Conservation (phyloP, 2,329 filamentous ascomycete genomes). For the Cytospora piceicola region DNA sequence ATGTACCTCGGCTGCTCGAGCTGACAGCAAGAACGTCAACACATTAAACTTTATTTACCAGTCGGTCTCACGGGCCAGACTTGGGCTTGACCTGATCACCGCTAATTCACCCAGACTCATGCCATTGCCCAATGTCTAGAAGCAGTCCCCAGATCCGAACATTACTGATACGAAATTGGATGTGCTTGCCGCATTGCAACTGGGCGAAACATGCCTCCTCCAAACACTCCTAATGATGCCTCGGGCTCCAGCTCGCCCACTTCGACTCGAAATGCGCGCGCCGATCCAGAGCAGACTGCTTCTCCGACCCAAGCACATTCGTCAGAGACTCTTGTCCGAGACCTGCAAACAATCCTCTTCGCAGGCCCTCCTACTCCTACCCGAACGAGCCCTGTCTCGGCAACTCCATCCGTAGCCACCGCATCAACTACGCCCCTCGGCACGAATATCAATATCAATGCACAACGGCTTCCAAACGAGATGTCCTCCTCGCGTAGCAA, state of each 20-base stretch:
- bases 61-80: not conserved
- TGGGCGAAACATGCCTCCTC: slow-evolving; percentile 20
- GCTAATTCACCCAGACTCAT: not conserved
- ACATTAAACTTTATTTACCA: not conserved
- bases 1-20: not conserved
- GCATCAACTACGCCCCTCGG: not conserved
- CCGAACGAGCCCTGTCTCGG: slow-evolving; percentile 8
- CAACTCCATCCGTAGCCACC: slow-evolving; percentile 12
- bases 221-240: slow-evolving; percentile 21
- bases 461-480: not conserved
- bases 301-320: not conserved
- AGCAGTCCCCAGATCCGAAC: not conserved
- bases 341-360: slow-evolving; percentile 15
- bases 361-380: slow-evolving; percentile 7
- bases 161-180: slow-evolving; percentile 1
- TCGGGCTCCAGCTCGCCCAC: slow-evolving; percentile 22
- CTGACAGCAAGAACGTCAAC: not conserved
- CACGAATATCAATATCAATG: not conserved
- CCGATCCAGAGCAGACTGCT: not conserved
- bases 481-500: not conserved
- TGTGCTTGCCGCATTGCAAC: slow-evolving; percentile 7
- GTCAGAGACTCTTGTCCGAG: slow-evolving; percentile 8
- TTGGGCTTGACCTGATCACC: not conserved
- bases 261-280: slow-evolving; percentile 16
- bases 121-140: not conserved